Conservation (phyloP, 1,284 basidiomycete species). For the Heterobasidion occidentale region DNA sequence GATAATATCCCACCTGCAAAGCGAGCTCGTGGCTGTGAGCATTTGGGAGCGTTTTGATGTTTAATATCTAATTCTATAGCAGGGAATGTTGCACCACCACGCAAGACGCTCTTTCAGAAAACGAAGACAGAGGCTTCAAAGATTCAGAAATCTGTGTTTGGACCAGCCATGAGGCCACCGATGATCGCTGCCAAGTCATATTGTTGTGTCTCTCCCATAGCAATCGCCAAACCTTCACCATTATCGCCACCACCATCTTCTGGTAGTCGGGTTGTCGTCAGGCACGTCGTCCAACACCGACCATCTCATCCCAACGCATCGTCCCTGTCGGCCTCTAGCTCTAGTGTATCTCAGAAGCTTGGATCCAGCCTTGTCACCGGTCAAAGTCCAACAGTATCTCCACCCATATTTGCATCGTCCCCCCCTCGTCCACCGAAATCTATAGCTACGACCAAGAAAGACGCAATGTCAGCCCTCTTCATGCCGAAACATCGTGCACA, state of each 20-base stretch:
- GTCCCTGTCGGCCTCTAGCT: constrained; percentile 3
- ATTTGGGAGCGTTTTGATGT: constrained; percentile 5
- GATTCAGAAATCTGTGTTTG: constrained; percentile 53
- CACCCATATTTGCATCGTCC: not conserved
- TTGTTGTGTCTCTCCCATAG: constrained; percentile 28
- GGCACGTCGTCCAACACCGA: constrained; percentile 16
- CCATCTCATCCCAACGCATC: constrained; percentile 8
- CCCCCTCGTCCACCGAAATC: not conserved
- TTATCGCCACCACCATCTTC: constrained; percentile 19
- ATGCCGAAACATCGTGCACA: constrained; percentile 66
- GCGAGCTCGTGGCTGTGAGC: constrained; percentile 48
- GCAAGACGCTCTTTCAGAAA: constrained; percentile 70
- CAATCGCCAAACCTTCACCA: constrained; percentile 25
- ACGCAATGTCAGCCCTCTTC: constrained; percentile 60
- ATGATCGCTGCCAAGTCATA: constrained; percentile 38
- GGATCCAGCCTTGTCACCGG: not conserved
- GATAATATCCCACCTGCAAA: constrained; percentile 57
- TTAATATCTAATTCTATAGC: constrained; percentile 7
- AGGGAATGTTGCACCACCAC: constrained; percentile 44
- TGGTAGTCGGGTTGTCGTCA: constrained; percentile 23
- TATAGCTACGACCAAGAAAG: constrained; percentile 34
- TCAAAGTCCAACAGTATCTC: not conserved
- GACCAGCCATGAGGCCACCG: constrained; percentile 39
- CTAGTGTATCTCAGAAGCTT: not conserved
- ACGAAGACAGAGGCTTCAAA: constrained; percentile 61